Evolutionary conservation across 495 filamentous ascomycete species (phyloP).

Genomic region (Pyrenula aspistea): DNA sequence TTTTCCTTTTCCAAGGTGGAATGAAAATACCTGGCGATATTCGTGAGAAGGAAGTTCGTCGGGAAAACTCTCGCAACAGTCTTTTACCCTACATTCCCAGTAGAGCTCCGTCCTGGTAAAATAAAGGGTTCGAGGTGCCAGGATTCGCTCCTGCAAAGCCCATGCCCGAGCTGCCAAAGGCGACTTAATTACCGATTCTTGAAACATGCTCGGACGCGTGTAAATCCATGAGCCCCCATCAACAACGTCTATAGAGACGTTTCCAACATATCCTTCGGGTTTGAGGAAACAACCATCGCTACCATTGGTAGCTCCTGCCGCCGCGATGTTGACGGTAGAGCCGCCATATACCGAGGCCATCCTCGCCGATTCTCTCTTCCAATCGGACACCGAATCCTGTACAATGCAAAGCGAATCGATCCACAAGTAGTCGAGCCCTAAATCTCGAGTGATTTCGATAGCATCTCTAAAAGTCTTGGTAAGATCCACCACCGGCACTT

Average conservation of each 20-base stretch:
- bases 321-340: slow-evolving; percentile 3
- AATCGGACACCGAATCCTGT: slow-evolving; percentile 1
- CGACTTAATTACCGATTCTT: not conserved
- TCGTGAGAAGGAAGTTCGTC: not conserved
- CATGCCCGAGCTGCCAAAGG: not conserved
- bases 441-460: not conserved
- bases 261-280: not conserved
- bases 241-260: not conserved
- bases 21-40: not conserved
- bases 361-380: not conserved
- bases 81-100: not conserved
- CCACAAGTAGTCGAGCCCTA: slow-evolving; percentile 2
- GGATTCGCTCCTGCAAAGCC: not conserved
- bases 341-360: slow-evolving; percentile 1
- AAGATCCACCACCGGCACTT: not conserved
- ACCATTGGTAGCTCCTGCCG: slow-evolving; percentile 2
- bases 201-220: not conserved
- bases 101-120: not conserved
- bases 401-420: slow-evolving; percentile 5
- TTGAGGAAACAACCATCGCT: slow-evolving; percentile 3
- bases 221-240: not conserved
- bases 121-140: not conserved
- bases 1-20: not conserved
- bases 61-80: not conserved
- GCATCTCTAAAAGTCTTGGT: not conserved